Evolutionary conservation across 2,329 filamentous ascomycete genomes (phyloP).

Genomic region (Pestalotiopsis sp.): DNA sequence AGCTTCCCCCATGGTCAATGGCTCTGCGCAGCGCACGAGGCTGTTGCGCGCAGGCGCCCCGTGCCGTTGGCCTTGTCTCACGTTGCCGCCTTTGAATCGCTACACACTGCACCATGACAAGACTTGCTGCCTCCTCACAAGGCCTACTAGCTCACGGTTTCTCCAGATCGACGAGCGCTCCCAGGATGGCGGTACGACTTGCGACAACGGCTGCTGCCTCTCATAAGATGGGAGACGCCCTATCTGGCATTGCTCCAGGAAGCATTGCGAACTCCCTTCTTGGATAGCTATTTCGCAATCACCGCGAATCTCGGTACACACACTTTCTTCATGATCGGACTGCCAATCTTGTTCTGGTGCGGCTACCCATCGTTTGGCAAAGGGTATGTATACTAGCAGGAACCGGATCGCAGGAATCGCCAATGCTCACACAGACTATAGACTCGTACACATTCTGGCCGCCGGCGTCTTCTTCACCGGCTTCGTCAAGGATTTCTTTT

Average conservation of each 20-base stretch:
- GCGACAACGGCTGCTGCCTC: slow-evolving; percentile 78
- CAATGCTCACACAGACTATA: slow-evolving; percentile 31
- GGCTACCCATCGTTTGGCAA: slow-evolving; percentile 82
- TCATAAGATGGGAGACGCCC: slow-evolving; percentile 93
- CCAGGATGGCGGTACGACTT: slow-evolving; percentile 86
- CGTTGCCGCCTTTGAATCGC: not conserved
- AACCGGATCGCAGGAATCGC: not conserved
- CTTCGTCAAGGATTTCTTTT: slow-evolving; percentile 91
- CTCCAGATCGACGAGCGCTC: slow-evolving; percentile 75
- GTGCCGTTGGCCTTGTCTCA: not conserved
- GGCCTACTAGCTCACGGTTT: not conserved
- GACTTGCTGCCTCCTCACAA: not conserved
- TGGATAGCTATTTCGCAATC: slow-evolving; percentile 96
- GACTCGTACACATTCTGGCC: slow-evolving; percentile 74
- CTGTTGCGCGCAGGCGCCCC: not conserved
- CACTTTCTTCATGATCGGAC: slow-evolving; percentile 96
- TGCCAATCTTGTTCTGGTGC: slow-evolving; percentile 97
- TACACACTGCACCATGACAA: not conserved
- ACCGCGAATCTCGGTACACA: slow-evolving; percentile 96
- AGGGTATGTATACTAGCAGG: slow-evolving; percentile 60
- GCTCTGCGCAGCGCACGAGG: not conserved
- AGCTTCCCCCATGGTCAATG: not conserved
- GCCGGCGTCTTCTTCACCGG: slow-evolving; percentile 84
- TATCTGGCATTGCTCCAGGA: slow-evolving; percentile 87
- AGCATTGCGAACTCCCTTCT: slow-evolving; percentile 73